A percentile compares a stretch with the other conserved stretches of the same genome.
These are phyloP conservation scores for Rutstroemia sp. DNA, from an alignment of 2,329 filamentous ascomycete species.

Conservation along the genomic window DNA sequence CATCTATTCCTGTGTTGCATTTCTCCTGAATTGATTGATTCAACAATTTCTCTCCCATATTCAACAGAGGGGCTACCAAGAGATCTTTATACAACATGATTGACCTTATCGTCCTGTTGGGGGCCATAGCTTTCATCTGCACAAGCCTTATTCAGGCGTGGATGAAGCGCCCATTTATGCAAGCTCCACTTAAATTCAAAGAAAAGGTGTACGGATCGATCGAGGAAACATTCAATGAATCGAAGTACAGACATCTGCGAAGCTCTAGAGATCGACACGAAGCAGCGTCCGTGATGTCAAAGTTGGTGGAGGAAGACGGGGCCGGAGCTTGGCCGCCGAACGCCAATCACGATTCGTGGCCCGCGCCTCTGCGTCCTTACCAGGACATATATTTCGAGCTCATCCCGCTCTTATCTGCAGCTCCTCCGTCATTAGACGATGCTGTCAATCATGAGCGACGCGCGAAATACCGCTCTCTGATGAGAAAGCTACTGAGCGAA, in stretches of 20 bases:
- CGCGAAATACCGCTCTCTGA: background rate
- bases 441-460: constrained; percentile 1
- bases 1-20: background rate
- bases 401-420: background rate
- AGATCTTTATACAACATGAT: background rate
- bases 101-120: background rate
- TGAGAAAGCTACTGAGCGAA: background rate
- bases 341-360: constrained; percentile 1
- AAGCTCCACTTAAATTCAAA: background rate
- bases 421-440: background rate
- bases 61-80: background rate
- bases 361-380: background rate
- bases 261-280: background rate
- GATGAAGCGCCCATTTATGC: background rate
- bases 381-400: constrained; percentile 1
- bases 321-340: constrained; percentile 8
- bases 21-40: background rate
- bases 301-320: constrained; percentile 1
- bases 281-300: background rate
- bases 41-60: background rate
- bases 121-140: background rate
- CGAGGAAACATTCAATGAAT: background rate
- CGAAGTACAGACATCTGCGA: constrained; percentile 1
- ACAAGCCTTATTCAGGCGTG: background rate
- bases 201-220: background rate